Base-by-base conservation (phyloP, 495 filamentous ascomycete species). In the Jackrogersella multiformis region DNA sequence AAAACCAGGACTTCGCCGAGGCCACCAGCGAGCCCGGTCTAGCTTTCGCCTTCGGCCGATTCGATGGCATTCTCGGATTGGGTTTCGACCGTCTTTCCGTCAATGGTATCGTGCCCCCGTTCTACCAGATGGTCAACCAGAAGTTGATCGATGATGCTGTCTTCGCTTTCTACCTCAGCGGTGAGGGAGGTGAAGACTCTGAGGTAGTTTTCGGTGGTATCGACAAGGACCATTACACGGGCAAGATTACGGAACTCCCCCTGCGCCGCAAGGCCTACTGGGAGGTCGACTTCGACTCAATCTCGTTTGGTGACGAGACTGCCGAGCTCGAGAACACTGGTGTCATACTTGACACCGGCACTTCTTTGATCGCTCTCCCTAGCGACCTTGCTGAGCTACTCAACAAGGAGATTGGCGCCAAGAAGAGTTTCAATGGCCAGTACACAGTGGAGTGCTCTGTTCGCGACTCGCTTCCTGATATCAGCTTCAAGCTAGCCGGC, bases 221-320 rank as follows among this genome's bases (percentile, higher is more conserved):
- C 58, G 88, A 98, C 79, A 81, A 93, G 78, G 80, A 82, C 73
- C 92, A 92, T 83, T 98, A 92, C 84, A 89, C 84, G 28, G 96
- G 96, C 69, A 89, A 97, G 79, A 84, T 99, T 72, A 92, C 88
- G 63, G 94, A 90, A 74, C 93, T 99, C 66, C 94, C 94, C 48
- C 87, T 99, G 66, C 89, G 95, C 76, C 92, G 96, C 74, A 97
- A 97, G 89, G 96, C 96, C 36, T 99, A 99, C 86, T 99, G 96
- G 96, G 96, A 99, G 84, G 94, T 98, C 23, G 93, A 98, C 68
- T 88, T 98, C 65, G 90, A 98, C 72, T 83, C 92, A 44, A 94
- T 99, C 80, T 86, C 88, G 46, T 94, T 97, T 64, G 96, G 95
- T 63, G 85, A 91, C 15, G 84, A 87, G 60, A 86, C 85, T 65